Evolutionary conservation across 345 rosid genomes (phyloP).

Genomic region (Citrus maxima): DNA sequence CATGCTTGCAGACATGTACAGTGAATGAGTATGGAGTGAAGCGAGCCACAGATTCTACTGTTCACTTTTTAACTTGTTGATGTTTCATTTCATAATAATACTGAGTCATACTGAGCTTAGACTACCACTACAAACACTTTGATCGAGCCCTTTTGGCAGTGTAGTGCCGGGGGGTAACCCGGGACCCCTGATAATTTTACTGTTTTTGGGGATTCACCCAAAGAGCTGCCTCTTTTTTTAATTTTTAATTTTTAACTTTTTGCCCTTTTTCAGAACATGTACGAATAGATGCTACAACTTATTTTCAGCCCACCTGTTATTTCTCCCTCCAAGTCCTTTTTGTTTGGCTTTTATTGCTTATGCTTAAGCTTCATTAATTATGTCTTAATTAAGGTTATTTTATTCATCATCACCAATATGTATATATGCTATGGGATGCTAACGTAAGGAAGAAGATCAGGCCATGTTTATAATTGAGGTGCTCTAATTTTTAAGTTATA

Average conservation of each 20-base stretch:
- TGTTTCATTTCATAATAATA: not conserved
- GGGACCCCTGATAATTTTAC: conserved; percentile 36
- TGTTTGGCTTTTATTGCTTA: not conserved
- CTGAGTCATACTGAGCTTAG: conserved; percentile 24
- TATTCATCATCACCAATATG: not conserved
- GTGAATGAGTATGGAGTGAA: conserved; percentile 4
- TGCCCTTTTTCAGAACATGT: conserved; percentile 27
- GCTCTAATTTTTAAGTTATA: rapidly evolving
- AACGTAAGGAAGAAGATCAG: not conserved
- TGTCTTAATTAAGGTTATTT: not conserved
- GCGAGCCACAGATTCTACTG: conserved; percentile 37
- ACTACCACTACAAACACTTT: conserved; percentile 43
- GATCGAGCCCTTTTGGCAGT: conserved; percentile 36
- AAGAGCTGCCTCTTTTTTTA: not conserved
- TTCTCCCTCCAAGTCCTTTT: not conserved
- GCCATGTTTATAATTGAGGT: too few species aligned
- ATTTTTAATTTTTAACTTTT: not conserved
- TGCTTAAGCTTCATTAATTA: not conserved
- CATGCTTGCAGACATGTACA: conserved; percentile 30
- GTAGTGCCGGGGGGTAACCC: not conserved
- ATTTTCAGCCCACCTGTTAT: not conserved
- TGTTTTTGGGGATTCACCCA: conserved; percentile 52
- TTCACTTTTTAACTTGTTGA: conserved; percentile 11
- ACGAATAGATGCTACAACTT: conserved; percentile 15
- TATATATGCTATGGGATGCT: too few species aligned